These are phyloP conservation scores for Phialophora tarda DNA, from an alignment of 2,329 filamentous ascomycete genomes.

Conservation along the genomic window DNA sequence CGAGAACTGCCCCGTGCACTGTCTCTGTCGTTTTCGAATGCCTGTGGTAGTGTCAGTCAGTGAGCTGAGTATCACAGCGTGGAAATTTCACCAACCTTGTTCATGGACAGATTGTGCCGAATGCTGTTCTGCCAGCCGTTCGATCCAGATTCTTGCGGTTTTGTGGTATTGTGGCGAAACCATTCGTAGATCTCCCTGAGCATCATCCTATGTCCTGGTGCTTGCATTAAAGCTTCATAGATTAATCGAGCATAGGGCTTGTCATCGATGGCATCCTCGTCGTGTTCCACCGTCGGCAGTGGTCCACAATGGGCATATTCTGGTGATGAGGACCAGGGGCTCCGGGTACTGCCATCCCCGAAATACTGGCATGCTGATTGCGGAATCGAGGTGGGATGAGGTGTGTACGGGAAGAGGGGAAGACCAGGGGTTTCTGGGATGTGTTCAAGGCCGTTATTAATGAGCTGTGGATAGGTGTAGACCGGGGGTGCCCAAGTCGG, in stretches of 20 bases:
- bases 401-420: constrained; percentile 12
- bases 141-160: constrained; percentile 63
- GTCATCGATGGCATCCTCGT: constrained; percentile 49
- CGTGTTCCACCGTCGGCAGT: constrained; percentile 22
- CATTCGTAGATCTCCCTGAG: constrained; percentile 89
- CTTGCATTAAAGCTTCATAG: constrained; percentile 73
- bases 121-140: constrained; percentile 96
- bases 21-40: constrained; percentile 46
- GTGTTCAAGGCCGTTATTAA: constrained; percentile 5
- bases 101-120: constrained; percentile 95
- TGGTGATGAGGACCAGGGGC: constrained; percentile 30
- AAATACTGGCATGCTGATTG: constrained; percentile 24
- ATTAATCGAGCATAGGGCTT: constrained; percentile 84
- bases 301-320: constrained; percentile 23
- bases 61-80: not conserved
- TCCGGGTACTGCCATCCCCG: constrained; percentile 20
- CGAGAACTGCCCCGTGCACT: constrained; percentile 58
- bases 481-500: constrained; percentile 16
- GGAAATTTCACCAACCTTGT: constrained; percentile 67
- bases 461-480: constrained; percentile 18
- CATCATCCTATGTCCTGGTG: constrained; percentile 71
- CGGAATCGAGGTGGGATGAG: constrained; percentile 12
- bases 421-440: not conserved
- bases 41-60: constrained; percentile 39
- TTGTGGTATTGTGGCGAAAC: constrained; percentile 82